These are phyloP conservation scores for Dovyalis caffra DNA, from an alignment of 345 rosid species.

Conservation along the genomic window DNA sequence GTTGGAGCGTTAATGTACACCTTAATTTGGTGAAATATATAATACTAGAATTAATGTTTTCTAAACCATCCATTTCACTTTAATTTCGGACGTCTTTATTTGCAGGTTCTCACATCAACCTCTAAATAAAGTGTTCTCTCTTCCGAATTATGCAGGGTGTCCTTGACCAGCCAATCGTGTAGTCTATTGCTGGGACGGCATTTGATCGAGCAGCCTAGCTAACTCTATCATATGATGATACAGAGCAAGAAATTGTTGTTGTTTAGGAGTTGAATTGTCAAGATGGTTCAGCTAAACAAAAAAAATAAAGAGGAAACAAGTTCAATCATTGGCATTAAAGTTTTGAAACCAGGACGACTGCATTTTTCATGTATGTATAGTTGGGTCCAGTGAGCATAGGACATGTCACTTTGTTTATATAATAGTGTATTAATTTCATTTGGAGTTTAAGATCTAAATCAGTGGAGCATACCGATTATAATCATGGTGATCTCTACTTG, in stretches of 20 bases:
- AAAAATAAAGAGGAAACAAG: conserved; percentile 11
- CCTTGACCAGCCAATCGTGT: background rate
- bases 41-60: background rate
- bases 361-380: background rate
- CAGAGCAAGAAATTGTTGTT: background rate
- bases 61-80: background rate
- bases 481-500: conserved; percentile 5
- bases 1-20: background rate
- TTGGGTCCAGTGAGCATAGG: background rate
- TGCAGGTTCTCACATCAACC: background rate
- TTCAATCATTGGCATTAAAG: conserved; percentile 14
- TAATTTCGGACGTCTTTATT: background rate
- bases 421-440: background rate
- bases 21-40: background rate
- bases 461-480: background rate
- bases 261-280: conserved; percentile 1
- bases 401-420: no score
- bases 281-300: background rate
- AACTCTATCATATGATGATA: background rate
- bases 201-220: background rate
- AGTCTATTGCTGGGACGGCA: background rate
- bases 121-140: background rate
- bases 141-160: background rate
- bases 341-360: background rate
- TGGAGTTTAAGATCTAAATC: conserved; percentile 2